Percentiles rank a stretch among this genome's conserved stretches.
phyloP scores from a whole-genome alignment of 495 filamentous ascomycete genomes.

The Pyrenula aspistea region DNA sequence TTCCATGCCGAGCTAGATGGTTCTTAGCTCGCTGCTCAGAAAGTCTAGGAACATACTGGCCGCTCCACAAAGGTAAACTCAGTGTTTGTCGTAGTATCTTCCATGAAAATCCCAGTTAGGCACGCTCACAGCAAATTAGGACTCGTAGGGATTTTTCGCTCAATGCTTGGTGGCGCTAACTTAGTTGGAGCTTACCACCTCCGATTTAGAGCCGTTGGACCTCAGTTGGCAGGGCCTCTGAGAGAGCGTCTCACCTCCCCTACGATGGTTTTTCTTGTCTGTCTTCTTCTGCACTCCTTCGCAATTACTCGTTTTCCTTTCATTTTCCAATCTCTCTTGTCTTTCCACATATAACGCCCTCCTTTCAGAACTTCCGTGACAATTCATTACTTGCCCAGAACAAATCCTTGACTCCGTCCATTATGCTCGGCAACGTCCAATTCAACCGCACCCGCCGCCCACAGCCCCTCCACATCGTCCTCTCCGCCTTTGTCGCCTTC shows the following conservation, averaged over 20 bases:
- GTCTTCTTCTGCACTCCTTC: background rate
- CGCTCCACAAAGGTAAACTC: too few relatives aligned
- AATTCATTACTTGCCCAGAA: background rate
- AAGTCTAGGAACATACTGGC: too few relatives aligned
- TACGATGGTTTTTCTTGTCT: background rate
- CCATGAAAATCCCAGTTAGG: too few relatives aligned
- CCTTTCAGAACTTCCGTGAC: background rate
- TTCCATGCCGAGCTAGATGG: too few relatives aligned
- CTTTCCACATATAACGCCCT: background rate
- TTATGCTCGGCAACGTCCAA: constrained; percentile 6
- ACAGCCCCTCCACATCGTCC: constrained; percentile 7
- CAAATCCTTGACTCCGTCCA: background rate
- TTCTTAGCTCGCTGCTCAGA: too few relatives aligned
- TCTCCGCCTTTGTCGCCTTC: constrained; percentile 9
- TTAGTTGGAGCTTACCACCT: background rate
- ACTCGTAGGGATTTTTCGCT: too few relatives aligned
- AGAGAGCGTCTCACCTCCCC: background rate
- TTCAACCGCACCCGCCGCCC: background rate
- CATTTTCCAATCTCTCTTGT: background rate
- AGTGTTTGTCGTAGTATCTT: too few relatives aligned
- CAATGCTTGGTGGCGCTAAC: too few relatives aligned
- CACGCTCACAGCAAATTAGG: too few relatives aligned
- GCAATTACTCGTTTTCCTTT: background rate
- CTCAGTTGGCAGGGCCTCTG: background rate
- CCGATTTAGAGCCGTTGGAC: background rate